phyloP scores from a whole-genome alignment of 1,284 basidiomycete species.

The Ustilago crameri region DNA sequence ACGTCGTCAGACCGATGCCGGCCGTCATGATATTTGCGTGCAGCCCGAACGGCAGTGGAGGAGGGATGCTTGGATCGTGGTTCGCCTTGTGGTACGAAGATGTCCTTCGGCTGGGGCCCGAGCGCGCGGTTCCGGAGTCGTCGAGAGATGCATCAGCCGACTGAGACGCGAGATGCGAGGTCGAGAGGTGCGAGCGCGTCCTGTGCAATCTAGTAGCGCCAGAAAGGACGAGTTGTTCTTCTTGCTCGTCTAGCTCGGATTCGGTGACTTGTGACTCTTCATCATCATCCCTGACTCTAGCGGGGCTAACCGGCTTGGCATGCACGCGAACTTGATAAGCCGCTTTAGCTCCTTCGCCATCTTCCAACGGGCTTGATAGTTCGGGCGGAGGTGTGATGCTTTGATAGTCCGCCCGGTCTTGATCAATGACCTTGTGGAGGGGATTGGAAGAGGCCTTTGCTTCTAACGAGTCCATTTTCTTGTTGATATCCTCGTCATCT shows the following conservation, averaged over 20 bases:
- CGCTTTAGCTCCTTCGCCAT: conserved; percentile 7
- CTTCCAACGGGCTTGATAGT: conserved; percentile 9
- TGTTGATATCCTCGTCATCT: conserved; percentile 8
- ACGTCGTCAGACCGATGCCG: conserved; percentile 62
- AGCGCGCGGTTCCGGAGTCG: not conserved
- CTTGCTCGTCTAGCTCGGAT: conserved; percentile 52
- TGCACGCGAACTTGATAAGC: conserved; percentile 31
- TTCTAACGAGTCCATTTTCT: conserved; percentile 6
- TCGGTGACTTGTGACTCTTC: conserved; percentile 41
- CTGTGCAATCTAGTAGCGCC: conserved; percentile 47
- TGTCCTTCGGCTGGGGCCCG: conserved; percentile 18
- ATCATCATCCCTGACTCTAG: conserved; percentile 14
- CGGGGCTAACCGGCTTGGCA: conserved; percentile 14
- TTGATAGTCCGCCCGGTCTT: conserved; percentile 39
- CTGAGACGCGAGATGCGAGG: conserved; percentile 8
- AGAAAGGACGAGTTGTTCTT: conserved; percentile 46
- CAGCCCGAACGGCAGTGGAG: conserved; percentile 65
- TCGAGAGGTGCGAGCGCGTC: conserved; percentile 45
- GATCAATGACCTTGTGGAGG: conserved; percentile 24
- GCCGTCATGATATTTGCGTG: conserved; percentile 66
- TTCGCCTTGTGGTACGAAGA: conserved; percentile 26
- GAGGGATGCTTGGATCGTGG: conserved; percentile 48
- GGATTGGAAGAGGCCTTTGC: conserved; percentile 9
- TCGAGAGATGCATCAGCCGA: conserved; percentile 12
- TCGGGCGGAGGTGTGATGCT: conserved; percentile 41